Evolutionary conservation across 176 grass and related monocot genomes (phyloP).

Genomic region (Elaeis guineensis): DNA sequence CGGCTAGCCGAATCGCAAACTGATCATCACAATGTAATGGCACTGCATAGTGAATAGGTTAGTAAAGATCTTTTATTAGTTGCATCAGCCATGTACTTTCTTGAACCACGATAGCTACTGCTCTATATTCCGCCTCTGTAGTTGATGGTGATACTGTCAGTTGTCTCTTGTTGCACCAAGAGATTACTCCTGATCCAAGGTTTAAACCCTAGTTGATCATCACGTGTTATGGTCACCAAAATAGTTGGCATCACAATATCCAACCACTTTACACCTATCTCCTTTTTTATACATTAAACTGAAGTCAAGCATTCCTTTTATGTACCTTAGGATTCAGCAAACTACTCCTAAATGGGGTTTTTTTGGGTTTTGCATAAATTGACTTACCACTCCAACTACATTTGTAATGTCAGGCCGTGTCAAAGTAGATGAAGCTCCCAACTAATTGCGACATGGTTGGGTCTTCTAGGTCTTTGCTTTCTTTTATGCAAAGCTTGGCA

Average conservation of each 20-base stretch:
- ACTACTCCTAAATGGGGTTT: background rate
- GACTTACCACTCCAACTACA: background rate
- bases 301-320: background rate
- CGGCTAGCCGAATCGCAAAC: background rate
- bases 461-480: conserved; percentile 1
- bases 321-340: background rate
- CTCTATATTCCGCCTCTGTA: background rate
- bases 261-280: too few relatives aligned
- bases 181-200: background rate
- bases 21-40: background rate
- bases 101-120: background rate
- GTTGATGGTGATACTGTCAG: background rate
- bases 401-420: background rate
- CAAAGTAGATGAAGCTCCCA: background rate
- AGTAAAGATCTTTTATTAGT: background rate
- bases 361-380: background rate
- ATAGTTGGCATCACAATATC: background rate
- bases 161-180: background rate
- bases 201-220: background rate
- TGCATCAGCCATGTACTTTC: background rate
- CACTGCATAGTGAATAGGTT: background rate
- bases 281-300: too few relatives aligned
- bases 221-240: background rate
- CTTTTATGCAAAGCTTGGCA: background rate
- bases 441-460: background rate